phyloP scores from a whole-genome alignment of 768 basidiomycete species.

The Boletus tomentosulus region DNA sequence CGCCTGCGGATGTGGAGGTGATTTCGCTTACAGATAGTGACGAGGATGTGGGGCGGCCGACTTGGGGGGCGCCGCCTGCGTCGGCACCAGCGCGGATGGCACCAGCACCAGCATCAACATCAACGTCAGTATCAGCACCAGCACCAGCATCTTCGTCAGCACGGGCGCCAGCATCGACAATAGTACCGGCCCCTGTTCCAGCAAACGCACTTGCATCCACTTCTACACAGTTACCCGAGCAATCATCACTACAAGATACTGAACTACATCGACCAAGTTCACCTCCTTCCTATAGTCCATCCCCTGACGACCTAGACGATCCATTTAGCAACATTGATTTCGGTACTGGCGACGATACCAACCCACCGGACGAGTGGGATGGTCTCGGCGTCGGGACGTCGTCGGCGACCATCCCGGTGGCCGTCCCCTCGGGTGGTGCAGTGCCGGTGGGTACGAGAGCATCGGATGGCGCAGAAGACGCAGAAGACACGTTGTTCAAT shows the following conservation, averaged over 20 bases:
- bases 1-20: slow-evolving; percentile 18
- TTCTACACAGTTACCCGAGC: not conserved
- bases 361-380: not conserved
- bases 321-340: slow-evolving; percentile 13
- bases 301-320: slow-evolving; percentile 14
- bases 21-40: slow-evolving; percentile 31
- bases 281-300: slow-evolving; percentile 1
- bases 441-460: not conserved
- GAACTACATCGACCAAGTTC: not conserved
- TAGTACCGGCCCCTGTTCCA: not conserved
- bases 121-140: not conserved
- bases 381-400: slow-evolving; percentile 10
- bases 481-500: slow-evolving; percentile 13
- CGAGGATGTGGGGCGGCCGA: not conserved
- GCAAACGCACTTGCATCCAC: not conserved
- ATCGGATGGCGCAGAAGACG: slow-evolving; percentile 2
- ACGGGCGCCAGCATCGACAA: not conserved
- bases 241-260: not conserved
- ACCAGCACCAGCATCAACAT: not conserved
- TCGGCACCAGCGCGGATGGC: not conserved
- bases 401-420: not conserved
- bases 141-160: not conserved
- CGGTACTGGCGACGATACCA: slow-evolving; percentile 1
- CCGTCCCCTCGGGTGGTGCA: not conserved
- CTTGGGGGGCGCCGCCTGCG: not conserved